These are phyloP conservation scores for Globisporangium rhizosaccharum DNA, from an alignment of 352 stramenopile genomes.

Conservation along the genomic window DNA sequence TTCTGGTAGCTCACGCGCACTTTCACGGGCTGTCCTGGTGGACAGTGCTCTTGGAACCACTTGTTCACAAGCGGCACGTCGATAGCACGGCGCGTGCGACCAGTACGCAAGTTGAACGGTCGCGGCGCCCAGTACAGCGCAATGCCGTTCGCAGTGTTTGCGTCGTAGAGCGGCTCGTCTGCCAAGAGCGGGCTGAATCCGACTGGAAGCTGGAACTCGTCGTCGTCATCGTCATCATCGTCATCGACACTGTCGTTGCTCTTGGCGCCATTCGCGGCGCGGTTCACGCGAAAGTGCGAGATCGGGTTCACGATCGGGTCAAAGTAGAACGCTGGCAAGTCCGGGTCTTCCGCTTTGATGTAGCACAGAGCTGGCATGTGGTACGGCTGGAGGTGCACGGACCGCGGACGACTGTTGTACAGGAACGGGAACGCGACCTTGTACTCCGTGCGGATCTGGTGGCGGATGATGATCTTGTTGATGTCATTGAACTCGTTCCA, in stretches of 20 bases:
- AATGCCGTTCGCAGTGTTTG: conserved; percentile 96
- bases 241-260: conserved; percentile 47
- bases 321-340: conserved; percentile 96
- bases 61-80: conserved; percentile 99
- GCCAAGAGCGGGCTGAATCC: conserved; percentile 90
- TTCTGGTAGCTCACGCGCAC: conserved; percentile 99
- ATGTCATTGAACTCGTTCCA: conserved; percentile 99
- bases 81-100: conserved; percentile 92
- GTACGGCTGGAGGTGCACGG: conserved; percentile 94
- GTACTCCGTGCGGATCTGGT: conserved; percentile 99
- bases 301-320: conserved; percentile 98
- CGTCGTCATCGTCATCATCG: conserved; percentile 80
- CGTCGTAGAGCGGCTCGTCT: conserved; percentile 92
- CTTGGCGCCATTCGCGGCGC: conserved; percentile 18
- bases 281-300: conserved; percentile 87
- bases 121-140: conserved; percentile 96
- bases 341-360: conserved; percentile 94
- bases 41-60: conserved; percentile 99
- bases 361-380: conserved; percentile 96
- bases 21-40: conserved; percentile 97
- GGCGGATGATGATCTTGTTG: conserved; percentile 99
- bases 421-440: conserved; percentile 98
- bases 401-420: conserved; percentile 97
- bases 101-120: conserved; percentile 97
- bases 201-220: conserved; percentile 87